These are phyloP conservation scores for Ophiostoma novo-ulmi DNA, from an alignment of 2,329 filamentous ascomycete genomes.

Conservation along the genomic window DNA sequence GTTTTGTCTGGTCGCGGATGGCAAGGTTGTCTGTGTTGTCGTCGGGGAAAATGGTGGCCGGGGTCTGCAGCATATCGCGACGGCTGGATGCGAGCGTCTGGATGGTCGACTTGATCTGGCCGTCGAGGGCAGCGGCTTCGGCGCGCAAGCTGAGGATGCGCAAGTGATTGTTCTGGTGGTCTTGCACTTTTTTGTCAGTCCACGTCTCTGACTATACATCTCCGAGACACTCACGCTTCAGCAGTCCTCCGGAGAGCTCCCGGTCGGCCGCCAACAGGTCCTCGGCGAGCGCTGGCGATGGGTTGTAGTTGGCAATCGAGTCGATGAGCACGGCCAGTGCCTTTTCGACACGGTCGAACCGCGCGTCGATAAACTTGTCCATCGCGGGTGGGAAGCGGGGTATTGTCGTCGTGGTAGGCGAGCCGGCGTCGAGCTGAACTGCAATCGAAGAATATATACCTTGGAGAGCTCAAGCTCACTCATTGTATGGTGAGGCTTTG, in stretches of 20 bases:
- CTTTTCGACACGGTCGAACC: conserved; percentile 62
- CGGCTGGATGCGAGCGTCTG: conserved; percentile 66
- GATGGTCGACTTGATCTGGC: conserved; percentile 66
- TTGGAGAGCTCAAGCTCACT: neutral
- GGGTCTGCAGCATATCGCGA: conserved; percentile 63
- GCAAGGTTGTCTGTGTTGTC: conserved; percentile 29
- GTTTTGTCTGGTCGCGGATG: conserved; percentile 32
- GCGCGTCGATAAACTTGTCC: conserved; percentile 57
- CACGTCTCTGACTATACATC: neutral
- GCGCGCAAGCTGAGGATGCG: conserved; percentile 65
- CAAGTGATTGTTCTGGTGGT: conserved; percentile 68
- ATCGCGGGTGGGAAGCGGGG: conserved; percentile 37
- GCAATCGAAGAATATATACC: neutral
- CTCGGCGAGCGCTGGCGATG: conserved; percentile 59
- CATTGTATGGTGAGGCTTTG: neutral
- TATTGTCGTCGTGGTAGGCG: neutral
- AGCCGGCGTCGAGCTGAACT: neutral
- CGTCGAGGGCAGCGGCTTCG: conserved; percentile 60
- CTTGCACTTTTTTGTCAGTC: conserved; percentile 49
- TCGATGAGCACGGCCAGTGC: conserved; percentile 66
- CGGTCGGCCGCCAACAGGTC: conserved; percentile 67
- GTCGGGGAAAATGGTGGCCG: conserved; percentile 51
- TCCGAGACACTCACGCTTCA: conserved; percentile 49
- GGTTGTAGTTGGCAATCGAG: conserved; percentile 77
- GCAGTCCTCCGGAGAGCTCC: conserved; percentile 60